Evolutionary conservation across 129 eudicot genomes (phyloP).

Genomic region (Pseudognaphalium luteoalbum): DNA sequence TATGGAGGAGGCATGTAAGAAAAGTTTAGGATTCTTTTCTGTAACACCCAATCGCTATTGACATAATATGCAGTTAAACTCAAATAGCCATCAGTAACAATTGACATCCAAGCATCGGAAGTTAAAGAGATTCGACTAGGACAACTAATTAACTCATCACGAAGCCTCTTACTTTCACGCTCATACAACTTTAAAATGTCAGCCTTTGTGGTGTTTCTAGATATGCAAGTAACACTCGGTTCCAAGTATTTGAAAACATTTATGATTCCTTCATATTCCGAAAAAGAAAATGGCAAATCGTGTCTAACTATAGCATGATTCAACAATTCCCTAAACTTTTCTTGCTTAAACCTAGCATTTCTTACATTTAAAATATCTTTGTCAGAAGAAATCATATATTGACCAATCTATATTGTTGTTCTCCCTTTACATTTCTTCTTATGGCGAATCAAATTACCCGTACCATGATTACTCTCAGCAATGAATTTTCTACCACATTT

Average conservation of each 20-base stretch:
- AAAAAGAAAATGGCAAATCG: not conserved
- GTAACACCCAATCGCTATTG: slow-evolving; percentile 7
- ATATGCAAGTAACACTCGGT: not conserved
- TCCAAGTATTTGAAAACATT: not conserved
- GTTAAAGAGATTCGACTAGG: slow-evolving; percentile 15
- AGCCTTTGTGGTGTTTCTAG: not conserved
- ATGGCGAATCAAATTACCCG: no score
- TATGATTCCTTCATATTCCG: no score
- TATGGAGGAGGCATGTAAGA: no score
- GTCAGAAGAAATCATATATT: no score
- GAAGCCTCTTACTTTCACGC: not conserved
- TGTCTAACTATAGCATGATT: slow-evolving; percentile 5
- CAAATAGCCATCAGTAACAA: slow-evolving; percentile 14
- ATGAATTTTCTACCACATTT: no score
- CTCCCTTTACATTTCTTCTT: no score
- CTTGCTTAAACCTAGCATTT: not conserved
- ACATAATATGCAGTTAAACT: slow-evolving; percentile 12
- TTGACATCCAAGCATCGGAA: slow-evolving; percentile 9
- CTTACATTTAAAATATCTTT: not conserved
- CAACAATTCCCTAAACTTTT: slow-evolving; percentile 13
- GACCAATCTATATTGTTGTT: no score
- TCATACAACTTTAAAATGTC: not conserved
- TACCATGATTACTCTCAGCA: no score
- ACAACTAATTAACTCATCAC: not conserved
- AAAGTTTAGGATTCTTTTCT: no score